phyloP scores from a whole-genome alignment of 768 basidiomycete species.

The Psilocybe sp. region DNA sequence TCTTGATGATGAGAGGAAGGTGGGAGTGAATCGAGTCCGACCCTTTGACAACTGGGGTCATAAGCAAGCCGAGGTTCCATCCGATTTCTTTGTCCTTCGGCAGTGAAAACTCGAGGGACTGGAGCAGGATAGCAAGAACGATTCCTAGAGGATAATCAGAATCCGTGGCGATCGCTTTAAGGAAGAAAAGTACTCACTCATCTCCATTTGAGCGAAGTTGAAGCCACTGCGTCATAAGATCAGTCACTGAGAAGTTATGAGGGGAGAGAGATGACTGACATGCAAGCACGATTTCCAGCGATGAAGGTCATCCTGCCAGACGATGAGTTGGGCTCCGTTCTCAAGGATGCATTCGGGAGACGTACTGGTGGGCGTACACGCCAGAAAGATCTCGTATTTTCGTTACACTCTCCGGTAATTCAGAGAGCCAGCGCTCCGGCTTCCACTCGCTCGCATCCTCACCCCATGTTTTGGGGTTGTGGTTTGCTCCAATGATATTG shows the following conservation, averaged over 20 bases:
- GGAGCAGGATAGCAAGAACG: slow-evolving; percentile 8
- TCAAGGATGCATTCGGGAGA: neutral
- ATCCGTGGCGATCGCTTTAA: neutral
- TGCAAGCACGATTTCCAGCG: slow-evolving; percentile 11
- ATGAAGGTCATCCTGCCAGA: slow-evolving; percentile 11
- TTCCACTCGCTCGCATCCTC: slow-evolving; percentile 33
- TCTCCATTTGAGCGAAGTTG: slow-evolving; percentile 1
- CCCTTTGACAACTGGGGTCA: slow-evolving; percentile 4
- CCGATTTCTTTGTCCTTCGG: slow-evolving; percentile 7
- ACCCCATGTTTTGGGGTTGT: slow-evolving; percentile 32
- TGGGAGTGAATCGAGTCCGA: slow-evolving; percentile 2
- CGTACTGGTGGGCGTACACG: slow-evolving; percentile 13
- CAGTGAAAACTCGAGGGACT: slow-evolving; percentile 5
- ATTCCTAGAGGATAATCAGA: slow-evolving; percentile 1
- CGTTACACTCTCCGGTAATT: slow-evolving; percentile 25
- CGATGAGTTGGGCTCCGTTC: neutral
- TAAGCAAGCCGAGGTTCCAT: slow-evolving; percentile 6
- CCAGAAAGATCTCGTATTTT: slow-evolving; percentile 25
- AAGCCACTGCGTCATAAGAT: neutral
- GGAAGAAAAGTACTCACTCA: neutral
- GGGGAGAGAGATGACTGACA: slow-evolving; percentile 1
- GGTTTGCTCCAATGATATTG: slow-evolving; percentile 29
- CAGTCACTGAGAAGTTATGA: neutral
- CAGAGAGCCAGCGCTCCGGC: slow-evolving; percentile 36
- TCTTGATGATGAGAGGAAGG: slow-evolving; percentile 5